Evolutionary conservation across 345 rosid species (phyloP), one percentile per base, ranked within the genome.

Genomic region (Salix dunnii): DNA sequence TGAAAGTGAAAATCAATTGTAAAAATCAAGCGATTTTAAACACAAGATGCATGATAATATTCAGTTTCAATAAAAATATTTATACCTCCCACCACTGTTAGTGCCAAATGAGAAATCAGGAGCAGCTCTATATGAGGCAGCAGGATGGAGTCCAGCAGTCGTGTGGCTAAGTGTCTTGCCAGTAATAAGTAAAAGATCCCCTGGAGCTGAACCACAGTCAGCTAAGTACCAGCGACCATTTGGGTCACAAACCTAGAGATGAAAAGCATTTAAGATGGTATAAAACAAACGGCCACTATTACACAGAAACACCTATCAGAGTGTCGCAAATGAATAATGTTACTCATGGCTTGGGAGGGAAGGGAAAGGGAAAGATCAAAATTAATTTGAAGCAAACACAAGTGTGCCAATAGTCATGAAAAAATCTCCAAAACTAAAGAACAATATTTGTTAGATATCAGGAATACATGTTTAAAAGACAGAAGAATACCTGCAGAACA

Each of bases 211-310:
- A 61, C 91, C 90, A 77, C 79, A 85, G 87, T 91, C 99, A 86
- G 98, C 99, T 71, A 89, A 76, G 90, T 90, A 96, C 99, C 99
- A 96, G 49, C 86, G 97, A 75, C 98, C 96, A 78, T 93, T 91
- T 76, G 97, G 97, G 76, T 96, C 99, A 85, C 97, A 91, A 66
- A 96, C 99, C 99, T 96, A 81, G 11, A 70, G 78, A 67, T 69
- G 36, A 83, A 79, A 77, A 72, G 66, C 46, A n/a, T 55, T 11
- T 16, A 40, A n/a, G 69, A 76, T 36, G 43, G 70, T 76, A 42
- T 3, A 69, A 58, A 69, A 62, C 38, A 77, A 63, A 79, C 13
- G 20, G 23, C 62, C 72, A 58, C 28, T 35, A 46, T 74, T 74
- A 75, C 35, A 63, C 73, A 33, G 49, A 31, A 61, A 8, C 18